Evolutionary conservation across 495 filamentous ascomycete genomes (phyloP).

Genomic region (Trichocladium uniseriatum): DNA sequence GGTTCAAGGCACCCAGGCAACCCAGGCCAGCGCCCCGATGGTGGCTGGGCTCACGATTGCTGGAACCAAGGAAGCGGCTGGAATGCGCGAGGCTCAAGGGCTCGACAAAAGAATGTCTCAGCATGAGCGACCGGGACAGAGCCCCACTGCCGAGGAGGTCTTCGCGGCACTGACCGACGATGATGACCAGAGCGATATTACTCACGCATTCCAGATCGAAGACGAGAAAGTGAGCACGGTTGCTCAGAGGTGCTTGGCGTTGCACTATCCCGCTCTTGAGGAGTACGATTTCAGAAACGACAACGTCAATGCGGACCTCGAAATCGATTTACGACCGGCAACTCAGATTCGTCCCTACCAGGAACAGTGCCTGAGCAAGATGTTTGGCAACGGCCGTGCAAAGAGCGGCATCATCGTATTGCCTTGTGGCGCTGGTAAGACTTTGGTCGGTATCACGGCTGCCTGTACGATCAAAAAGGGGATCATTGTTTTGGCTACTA

Average conservation of each 20-base stretch:
- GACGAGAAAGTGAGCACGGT: constrained; percentile 67
- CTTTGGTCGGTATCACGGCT: constrained; percentile 88
- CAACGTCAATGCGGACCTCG: constrained; percentile 70
- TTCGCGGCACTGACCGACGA: constrained; percentile 61
- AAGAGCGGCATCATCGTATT: constrained; percentile 94
- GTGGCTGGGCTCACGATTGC: constrained; percentile 92
- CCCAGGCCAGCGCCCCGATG: constrained; percentile 72
- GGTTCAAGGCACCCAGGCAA: constrained; percentile 47
- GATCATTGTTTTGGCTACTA: constrained; percentile 85
- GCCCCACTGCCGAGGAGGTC: constrained; percentile 27
- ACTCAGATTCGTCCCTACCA: constrained; percentile 84
- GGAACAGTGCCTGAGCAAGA: constrained; percentile 90
- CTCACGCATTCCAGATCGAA: constrained; percentile 87
- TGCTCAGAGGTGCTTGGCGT: constrained; percentile 74
- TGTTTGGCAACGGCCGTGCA: constrained; percentile 94
- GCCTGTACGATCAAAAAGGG: constrained; percentile 94
- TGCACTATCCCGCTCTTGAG: constrained; percentile 77
- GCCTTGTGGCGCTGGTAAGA: constrained; percentile 96
- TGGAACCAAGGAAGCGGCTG: constrained; percentile 83
- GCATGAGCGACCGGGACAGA: too few species aligned
- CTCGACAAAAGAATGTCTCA: constrained; percentile 10
- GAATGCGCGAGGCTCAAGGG: constrained; percentile 53
- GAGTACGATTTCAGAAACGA: constrained; percentile 96
- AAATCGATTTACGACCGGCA: constrained; percentile 77
- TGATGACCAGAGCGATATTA: constrained; percentile 70